Evolutionary conservation across 768 basidiomycete genomes (phyloP), one percentile per base, ranked within the genome.

Genomic region (Boletus subcaerulescens): DNA sequence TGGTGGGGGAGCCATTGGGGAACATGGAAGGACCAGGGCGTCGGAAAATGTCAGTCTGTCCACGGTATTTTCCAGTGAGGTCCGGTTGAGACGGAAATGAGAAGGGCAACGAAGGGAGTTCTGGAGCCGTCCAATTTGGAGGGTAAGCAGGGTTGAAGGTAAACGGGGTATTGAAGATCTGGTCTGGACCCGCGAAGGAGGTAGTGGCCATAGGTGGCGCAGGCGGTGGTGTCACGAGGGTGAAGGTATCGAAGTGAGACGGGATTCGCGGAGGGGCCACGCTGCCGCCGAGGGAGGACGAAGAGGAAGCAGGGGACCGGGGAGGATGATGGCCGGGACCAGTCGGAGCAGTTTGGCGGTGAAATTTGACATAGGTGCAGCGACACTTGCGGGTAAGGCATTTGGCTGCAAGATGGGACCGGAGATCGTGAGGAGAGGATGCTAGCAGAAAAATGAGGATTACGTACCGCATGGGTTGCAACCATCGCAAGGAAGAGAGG

Each of bases 311-410:
- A 3, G 64, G 62, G 4, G 75, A 71, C 5, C 67, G 74, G 14
- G 73, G 72, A 13, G 74, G 69, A 7, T 67, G 61, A 60, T 91
- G 89, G 11, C 88, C 88, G 11, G 88, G 89, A 4, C 88, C 88
- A 2, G 80, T 77, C 29, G 88, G 89, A 0, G 87, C 88, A 0
- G 89, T 91, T 65, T 90, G 89, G 14, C 88, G 83, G 64, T 89
- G 87, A 64, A 88, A 90, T 64, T 91, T 89, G 69, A 90, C 84
- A 60, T 83, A 91, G 0, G 89, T 91, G 71, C 89, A 91, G 5
- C 85, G 78, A 51, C 73, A 78, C 68, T 87, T 89, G 52, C 86
- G 82, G 49, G 85, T 77, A 1, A 82, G 62, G 62, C 90, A 91
- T 80, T 90, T 91, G 15, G 84, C 89, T 90, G 65, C 29, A 12